Evolutionary conservation across 2,329 filamentous ascomycete genomes (phyloP), one percentile per base, ranked within the genome.

Genomic region (Catunica adiposa): DNA sequence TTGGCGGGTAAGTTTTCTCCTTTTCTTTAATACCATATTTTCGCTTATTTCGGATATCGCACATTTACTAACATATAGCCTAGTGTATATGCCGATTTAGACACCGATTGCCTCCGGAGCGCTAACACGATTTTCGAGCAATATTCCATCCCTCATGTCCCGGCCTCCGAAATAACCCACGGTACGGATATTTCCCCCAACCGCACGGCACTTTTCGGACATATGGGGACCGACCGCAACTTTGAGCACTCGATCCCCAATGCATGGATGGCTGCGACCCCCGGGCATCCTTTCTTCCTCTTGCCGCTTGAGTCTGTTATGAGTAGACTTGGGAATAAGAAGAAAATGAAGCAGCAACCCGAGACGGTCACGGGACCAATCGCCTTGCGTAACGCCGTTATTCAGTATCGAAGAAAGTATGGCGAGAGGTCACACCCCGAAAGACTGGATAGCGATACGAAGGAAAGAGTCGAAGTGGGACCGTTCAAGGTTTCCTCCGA

Each of bases 221-320:
- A 64, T 9, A 66, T 68, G 64, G 66, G 66, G 51, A 60, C 56
- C 2, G 62, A 67, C 57, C 56, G 60, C 1, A 51, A 50, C 1
- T 66, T 62, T 34, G 57, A 59, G 23, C 64, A 67, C 53, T 65
- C 63, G n/a, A 67, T 68, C 23, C 66, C 66, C 42, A 68, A 68
- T 50, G 67, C 66, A 2, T 68, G 66, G 66, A 68, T 68, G 66
- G 66, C 65, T 3, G 60, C 66, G 2, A 64, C 65, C 1, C 67
- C 66, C 0, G 63, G 65, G 17, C 65, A 68, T 51, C 63, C 66
- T 1, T 65, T 68, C 57, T 67, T 66, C 58, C 61, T 67, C 6
- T 53, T 62, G 6, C 62, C 66, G 0, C 38, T 65, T 15, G 46
- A 65, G 34, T 58, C 60, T 22, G 51, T 62, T 3, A 22, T 60